Base-by-base conservation (phyloP, 257 asterid genomes). In the Echium plantagineum region DNA sequence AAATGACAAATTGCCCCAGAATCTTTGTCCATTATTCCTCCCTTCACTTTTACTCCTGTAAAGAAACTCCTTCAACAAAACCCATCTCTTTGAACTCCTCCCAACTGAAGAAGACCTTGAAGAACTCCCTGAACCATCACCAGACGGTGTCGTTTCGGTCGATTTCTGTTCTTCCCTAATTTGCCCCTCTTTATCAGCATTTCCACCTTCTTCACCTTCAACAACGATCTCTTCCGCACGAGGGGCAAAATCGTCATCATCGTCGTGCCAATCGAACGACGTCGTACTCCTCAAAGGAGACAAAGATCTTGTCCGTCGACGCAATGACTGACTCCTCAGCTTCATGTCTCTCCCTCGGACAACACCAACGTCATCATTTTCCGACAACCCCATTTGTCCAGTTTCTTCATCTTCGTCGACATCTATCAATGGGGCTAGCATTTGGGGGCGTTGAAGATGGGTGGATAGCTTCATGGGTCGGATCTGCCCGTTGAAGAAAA, bases 1-100 rank as follows among this genome's bases (percentile, higher is more conserved):
- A 67, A 81, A 81, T 3, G 88, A 78, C 26, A 82, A 22, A 12
- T 83, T 75, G 6, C 87, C 75, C 95, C 95, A 87, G 51, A 83
- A 85, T 60, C 81, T 87, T 32, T 85, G 79, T 9, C 75, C 79
- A 19, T 75, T 72, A 66, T 72, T 81, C 46, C 97, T 68, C 3
- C 97, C 97, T 66, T 90, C 97, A 46, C 97, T 90, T 63, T 90
- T 90, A 71, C 97, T 90, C 46, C 97, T 74, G 28, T 83, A 83
- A 52, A 90, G 72, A 57, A 89, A 86, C 67, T 90, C 97, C 72
- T 86, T 90, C 71, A 90, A 47, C 58, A 86, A 84, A 7, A 86
- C 78, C 97, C 97, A 86, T 61, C 87, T 60, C 72, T 70, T 76
- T 28, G 96, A 89, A 61, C 83, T 80, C 65, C 94, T 69, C 22